These are phyloP conservation scores for Durotheca rogersii DNA, from an alignment of 495 filamentous ascomycete species.

Conservation along the genomic window DNA sequence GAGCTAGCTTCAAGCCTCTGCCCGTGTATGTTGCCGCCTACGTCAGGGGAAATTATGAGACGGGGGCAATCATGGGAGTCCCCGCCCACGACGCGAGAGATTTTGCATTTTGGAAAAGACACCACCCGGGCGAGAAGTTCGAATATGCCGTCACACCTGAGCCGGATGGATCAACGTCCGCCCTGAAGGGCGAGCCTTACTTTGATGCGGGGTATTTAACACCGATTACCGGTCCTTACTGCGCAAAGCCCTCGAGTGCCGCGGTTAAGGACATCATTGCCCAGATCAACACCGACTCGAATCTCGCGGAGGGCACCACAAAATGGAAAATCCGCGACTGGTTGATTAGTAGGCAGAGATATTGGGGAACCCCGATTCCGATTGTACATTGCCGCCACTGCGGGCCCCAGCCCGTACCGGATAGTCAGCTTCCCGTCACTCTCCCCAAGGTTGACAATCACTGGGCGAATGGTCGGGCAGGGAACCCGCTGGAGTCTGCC, in stretches of 20 bases:
- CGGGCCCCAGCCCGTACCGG: constrained; percentile 76
- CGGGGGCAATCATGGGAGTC: constrained; percentile 89
- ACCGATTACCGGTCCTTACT: constrained; percentile 60
- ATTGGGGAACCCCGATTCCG: constrained; percentile 89
- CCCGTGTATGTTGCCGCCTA: constrained; percentile 83
- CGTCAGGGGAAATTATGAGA: constrained; percentile 84
- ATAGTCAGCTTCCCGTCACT: constrained; percentile 71
- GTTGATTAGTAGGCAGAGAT: constrained; percentile 84
- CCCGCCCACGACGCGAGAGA: constrained; percentile 81
- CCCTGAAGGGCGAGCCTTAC: constrained; percentile 49
- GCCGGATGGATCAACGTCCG: constrained; percentile 45
- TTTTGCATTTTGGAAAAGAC: constrained; percentile 74
- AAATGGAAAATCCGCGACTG: constrained; percentile 82
- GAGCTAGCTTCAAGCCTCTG: constrained; percentile 53
- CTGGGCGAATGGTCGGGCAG: constrained; percentile 67
- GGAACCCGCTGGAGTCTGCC: constrained; percentile 72
- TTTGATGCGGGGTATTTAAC: constrained; percentile 66
- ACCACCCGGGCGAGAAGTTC: constrained; percentile 54
- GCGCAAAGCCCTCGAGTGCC: constrained; percentile 59
- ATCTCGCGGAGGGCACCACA: constrained; percentile 58
- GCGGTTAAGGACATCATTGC: constrained; percentile 62
- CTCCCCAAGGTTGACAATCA: constrained; percentile 69
- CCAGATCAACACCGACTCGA: constrained; percentile 52
- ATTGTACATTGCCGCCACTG: constrained; percentile 80
- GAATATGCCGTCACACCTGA: constrained; percentile 56